Percentiles rank a stretch among this genome's conserved stretches.
Evolutionary conservation across 208 protist genomes (phyloP).

Genomic region (Acanthamoeba royreba): DNA sequence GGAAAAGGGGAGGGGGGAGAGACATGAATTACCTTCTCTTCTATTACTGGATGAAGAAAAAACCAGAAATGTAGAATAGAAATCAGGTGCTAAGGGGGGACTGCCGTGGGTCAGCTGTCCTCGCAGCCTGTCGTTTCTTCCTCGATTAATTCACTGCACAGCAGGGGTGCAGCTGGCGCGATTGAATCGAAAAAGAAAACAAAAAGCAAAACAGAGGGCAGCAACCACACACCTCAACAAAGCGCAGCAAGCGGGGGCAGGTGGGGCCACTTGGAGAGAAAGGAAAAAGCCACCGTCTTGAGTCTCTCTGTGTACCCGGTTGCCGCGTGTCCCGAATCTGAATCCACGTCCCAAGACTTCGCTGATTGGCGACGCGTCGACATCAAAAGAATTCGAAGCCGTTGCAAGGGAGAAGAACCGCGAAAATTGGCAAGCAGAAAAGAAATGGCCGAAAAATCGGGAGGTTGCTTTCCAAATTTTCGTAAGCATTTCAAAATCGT

Average conservation of each 20-base stretch:
- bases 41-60: neutral
- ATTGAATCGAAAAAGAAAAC: too few species aligned
- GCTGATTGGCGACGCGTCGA: neutral
- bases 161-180: too few species aligned
- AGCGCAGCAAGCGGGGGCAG: too few species aligned
- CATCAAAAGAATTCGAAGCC: neutral
- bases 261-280: too few species aligned
- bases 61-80: neutral
- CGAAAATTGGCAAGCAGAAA: neutral
- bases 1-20: neutral
- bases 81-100: neutral
- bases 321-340: neutral
- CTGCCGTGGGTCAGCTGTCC: too few species aligned
- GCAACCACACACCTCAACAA: too few species aligned
- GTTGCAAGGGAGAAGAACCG: neutral
- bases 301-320: neutral
- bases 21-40: neutral
- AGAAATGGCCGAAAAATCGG: neutral
- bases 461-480: neutral
- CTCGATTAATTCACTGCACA: too few species aligned
- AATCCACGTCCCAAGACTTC: neutral
- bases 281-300: too few species aligned
- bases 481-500: too few species aligned
- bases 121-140: too few species aligned
- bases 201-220: too few species aligned